Base-by-base conservation (phyloP, 169 alveolate species). In the Pseudocohnilembus persalinus region DNA sequence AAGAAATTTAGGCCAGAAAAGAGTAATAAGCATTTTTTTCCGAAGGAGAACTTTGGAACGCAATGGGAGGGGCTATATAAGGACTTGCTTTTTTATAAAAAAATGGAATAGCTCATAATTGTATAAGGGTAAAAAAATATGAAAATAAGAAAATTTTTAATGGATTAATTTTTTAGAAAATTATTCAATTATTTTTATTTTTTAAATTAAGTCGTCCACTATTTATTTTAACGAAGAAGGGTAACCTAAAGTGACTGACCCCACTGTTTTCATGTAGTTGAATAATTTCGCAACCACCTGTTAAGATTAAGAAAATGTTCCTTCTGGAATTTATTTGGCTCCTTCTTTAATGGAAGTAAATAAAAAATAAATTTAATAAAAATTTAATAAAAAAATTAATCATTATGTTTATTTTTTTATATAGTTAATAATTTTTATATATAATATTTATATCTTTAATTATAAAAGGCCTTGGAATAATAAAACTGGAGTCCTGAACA, bases 11-110 rank as follows among this genome's bases (percentile, higher is more conserved):
- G n/a, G 31, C 63, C 16, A 79, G 32, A 28, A 49, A 29, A 49
- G 35, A 34, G 34, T 34, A 29, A 20, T 29, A 29, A 28, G 35
- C 35, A 29, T 33, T 33, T 35, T 79, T 79, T 29, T 11, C 25
- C 27, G 84, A 79, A 79, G 84, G 64, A 16, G 74, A 79, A 63
- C n/a, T 79, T 15, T 79, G 84, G 84, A 34, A 34, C 63, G 15
- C 63, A 20, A n/a, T 79, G 0, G 84, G 64, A 24, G 35, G 75
- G 4, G 0, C 63, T 0, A 73, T 79, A 64, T 33, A 73, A 1
- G 84, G 29, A 29, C 63, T 79, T 24, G 84, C 35, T 28, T 79
- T 29, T 79, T 35, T 79, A 72, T 33, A 79, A 49, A 73, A 79
- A 63, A 79, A 73, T 34, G 84, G 49, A 27, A 29, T 79, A 63